phyloP scores from a whole-genome alignment of 1,139 yeast genomes.

The Wickerhamomyces sp. region DNA sequence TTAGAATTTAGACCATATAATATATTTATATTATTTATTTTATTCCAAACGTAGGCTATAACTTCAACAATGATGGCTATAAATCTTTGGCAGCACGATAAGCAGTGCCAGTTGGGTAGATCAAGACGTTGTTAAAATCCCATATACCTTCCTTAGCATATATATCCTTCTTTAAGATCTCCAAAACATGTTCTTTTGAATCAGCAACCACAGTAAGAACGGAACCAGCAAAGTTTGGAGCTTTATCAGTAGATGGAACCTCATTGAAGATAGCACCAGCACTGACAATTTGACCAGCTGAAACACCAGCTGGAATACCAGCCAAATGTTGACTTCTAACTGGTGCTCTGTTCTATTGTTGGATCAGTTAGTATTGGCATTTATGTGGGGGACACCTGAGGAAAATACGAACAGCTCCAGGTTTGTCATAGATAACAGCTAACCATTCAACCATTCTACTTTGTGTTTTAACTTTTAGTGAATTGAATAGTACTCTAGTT shows the following conservation, averaged over 20 bases:
- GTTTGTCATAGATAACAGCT: conserved; percentile 69
- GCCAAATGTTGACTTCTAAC: conserved; percentile 58
- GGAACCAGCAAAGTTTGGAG: conserved; percentile 66
- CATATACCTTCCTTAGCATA: conserved; percentile 66
- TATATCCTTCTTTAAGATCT: conserved; percentile 56
- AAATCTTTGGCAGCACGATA: conserved; percentile 33
- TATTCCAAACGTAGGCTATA: not conserved
- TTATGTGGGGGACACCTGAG: not conserved
- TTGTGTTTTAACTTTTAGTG: not conserved
- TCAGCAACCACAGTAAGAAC: conserved; percentile 59
- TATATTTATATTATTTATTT: not conserved
- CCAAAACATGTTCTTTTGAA: conserved; percentile 56
- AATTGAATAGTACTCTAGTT: conserved; percentile 7
- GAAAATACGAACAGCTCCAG: conserved; percentile 33
- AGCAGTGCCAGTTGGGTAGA: conserved; percentile 52
- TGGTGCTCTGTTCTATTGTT: conserved; percentile 40
- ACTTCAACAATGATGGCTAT: conserved; percentile 1
- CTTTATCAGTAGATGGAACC: conserved; percentile 35
- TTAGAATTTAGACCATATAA: no score
- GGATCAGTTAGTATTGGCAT: not conserved
- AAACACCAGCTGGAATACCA: conserved; percentile 45
- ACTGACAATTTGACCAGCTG: conserved; percentile 50
- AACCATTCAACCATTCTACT: conserved; percentile 50
- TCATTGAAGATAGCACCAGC: conserved; percentile 61
- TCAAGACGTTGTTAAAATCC: conserved; percentile 62